phyloP scores from a whole-genome alignment of 116 monocot species.

The Dioscorea cayenensis region DNA sequence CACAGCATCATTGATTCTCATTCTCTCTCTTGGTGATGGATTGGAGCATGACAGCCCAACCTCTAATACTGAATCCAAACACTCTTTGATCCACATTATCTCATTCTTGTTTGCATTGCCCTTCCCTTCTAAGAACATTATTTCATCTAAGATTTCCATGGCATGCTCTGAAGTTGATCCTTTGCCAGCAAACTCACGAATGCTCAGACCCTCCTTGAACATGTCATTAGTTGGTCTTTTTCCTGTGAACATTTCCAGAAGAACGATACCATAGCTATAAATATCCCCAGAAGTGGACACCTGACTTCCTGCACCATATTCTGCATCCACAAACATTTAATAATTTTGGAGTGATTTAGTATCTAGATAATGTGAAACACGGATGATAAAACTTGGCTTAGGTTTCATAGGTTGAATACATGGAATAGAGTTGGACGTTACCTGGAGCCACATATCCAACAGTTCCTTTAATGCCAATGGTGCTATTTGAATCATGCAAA shows the following conservation, averaged over 20 bases:
- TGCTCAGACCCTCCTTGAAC: constrained; percentile 13
- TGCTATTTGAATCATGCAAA: background rate
- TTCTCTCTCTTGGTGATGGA: constrained; percentile 12
- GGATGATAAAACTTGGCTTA: no score
- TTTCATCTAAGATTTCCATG: constrained; percentile 14
- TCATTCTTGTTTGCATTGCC: background rate
- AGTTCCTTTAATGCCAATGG: constrained; percentile 25
- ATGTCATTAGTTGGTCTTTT: constrained; percentile 23
- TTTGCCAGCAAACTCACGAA: constrained; percentile 13
- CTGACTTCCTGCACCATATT: constrained; percentile 12
- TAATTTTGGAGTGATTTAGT: background rate
- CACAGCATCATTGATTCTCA: constrained; percentile 1
- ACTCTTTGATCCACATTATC: background rate
- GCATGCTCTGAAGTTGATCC: constrained; percentile 8
- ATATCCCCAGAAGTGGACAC: constrained; percentile 17
- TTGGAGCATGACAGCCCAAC: constrained; percentile 25
- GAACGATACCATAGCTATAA: constrained; percentile 29
- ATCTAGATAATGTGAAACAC: background rate
- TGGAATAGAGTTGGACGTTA: background rate
- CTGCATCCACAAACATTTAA: constrained; percentile 2
- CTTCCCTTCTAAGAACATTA: background rate
- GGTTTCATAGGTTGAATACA: background rate
- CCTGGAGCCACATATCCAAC: constrained; percentile 39
- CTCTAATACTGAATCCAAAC: constrained; percentile 12
- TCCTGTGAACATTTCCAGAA: constrained; percentile 32